Evolutionary conservation across 176 grass and related monocot genomes (phyloP).

Genomic region (Avena insularis): DNA sequence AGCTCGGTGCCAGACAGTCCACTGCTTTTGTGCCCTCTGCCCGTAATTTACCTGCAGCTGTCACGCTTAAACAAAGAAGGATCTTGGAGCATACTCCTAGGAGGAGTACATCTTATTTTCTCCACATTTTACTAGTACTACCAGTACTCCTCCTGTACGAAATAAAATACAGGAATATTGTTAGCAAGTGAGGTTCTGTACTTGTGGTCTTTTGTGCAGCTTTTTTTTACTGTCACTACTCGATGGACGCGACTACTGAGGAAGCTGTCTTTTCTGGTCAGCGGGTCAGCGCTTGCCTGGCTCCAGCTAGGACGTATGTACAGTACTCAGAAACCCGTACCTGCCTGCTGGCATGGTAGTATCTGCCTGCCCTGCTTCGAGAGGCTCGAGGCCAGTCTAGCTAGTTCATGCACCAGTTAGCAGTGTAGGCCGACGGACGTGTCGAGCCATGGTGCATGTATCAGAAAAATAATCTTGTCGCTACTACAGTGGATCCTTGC

Average conservation of each 20-base stretch:
- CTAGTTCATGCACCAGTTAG: not conserved
- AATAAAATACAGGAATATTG: too few species aligned
- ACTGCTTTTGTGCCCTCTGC: too few species aligned
- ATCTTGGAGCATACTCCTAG: not conserved
- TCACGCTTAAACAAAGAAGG: too few species aligned
- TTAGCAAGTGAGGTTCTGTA: not conserved
- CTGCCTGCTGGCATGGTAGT: too few species aligned
- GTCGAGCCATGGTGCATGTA: not conserved
- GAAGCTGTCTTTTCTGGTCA: not conserved
- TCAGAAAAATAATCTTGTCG: too few species aligned
- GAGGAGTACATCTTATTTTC: too few species aligned
- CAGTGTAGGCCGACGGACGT: not conserved
- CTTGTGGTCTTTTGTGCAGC: not conserved
- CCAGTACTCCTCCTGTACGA: too few species aligned
- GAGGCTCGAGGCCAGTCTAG: not conserved
- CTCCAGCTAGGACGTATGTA: constrained; percentile 10
- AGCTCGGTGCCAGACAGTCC: too few species aligned
- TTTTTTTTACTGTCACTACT: not conserved
- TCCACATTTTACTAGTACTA: too few species aligned
- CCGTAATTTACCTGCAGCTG: too few species aligned
- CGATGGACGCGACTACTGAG: not conserved
- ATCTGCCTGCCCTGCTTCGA: not conserved
- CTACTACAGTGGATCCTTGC: not conserved
- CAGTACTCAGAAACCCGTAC: too few species aligned
- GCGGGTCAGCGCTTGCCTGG: constrained; percentile 1